Evolutionary conservation across 148 eudicot genomes (phyloP), one percentile per base, ranked within the genome.

Genomic region (Silene latifolia): DNA sequence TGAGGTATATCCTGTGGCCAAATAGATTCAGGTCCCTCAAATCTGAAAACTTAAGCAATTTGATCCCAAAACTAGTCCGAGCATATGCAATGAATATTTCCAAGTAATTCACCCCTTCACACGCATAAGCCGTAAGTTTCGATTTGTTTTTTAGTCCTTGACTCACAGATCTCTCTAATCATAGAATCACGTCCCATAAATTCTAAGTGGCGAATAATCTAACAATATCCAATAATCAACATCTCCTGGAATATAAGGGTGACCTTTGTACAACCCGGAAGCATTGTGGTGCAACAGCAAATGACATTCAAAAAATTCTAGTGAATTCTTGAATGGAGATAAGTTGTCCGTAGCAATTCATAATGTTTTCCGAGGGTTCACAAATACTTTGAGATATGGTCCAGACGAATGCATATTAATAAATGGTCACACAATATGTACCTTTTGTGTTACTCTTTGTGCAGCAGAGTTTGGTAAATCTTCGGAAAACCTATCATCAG

Each of bases 401-500:
- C 35, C n/a, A 71, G 23, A 58, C 20, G 72, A 54, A 65, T 46
- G 27, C 42, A 29, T 3, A 29, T 29, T 3, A 69, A 63, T 35
- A 72, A 46, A 67, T 11, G 46, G 27, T 18, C 7, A 58, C 63
- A 58, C 39, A 57, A 51, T 8, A 56, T 63, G 35, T 47, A 91
- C 98, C 98, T 92, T 89, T 23, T 60, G 67, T 74, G 83, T 86
- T n/a, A 3, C 61, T 79, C 72, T 82, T 51, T 78, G 77, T 63
- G 74, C 81, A 73, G 76, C 73, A 60, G 85, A 59, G 48, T 73
- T 71, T 17, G 71, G 67, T 73, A 39, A 71, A 79, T 88, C 86
- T 71, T 88, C 90, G 56, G 88, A 86, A 81, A 95, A 92, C 71
- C 83, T 81, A 74, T 87, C 88, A 83, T 90, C 98, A 48, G 93